phyloP scores from a whole-genome alignment of 2,329 filamentous ascomycete species.

The Botrytis pseudocinerea region DNA sequence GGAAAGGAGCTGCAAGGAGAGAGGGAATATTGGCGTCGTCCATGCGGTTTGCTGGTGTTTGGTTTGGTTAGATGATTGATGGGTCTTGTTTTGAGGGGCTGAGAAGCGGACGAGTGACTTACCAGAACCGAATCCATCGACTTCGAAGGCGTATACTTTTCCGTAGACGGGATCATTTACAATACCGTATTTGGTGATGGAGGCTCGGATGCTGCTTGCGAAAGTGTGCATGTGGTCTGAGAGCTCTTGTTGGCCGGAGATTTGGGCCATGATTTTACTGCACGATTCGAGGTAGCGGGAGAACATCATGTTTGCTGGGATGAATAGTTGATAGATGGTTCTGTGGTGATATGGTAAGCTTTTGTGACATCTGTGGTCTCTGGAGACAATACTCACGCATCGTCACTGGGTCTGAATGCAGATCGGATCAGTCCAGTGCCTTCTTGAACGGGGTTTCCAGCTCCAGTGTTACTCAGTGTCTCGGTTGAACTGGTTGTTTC shows the following conservation, averaged over 20 bases:
- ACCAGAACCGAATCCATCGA: constrained; percentile 66
- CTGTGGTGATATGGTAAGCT: constrained; percentile 24
- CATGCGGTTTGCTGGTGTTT: constrained; percentile 56
- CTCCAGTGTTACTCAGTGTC: constrained; percentile 73
- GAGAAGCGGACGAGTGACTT: constrained; percentile 37
- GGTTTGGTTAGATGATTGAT: constrained; percentile 32
- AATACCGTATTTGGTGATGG: constrained; percentile 71
- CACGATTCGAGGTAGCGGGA: constrained; percentile 59
- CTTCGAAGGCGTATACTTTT: constrained; percentile 74
- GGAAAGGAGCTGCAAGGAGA: constrained; percentile 63
- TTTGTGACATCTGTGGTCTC: not conserved
- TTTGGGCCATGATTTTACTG: constrained; percentile 52
- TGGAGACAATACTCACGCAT: constrained; percentile 53
- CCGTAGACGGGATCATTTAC: constrained; percentile 62
- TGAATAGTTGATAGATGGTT: constrained; percentile 77
- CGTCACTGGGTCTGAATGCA: constrained; percentile 88
- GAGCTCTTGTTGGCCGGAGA: constrained; percentile 53
- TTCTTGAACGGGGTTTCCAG: constrained; percentile 74
- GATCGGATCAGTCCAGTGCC: constrained; percentile 80
- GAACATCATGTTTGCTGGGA: constrained; percentile 89
- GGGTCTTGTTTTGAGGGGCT: too few relatives aligned
- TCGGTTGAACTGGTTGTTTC: constrained; percentile 73
- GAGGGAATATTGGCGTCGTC: constrained; percentile 72
- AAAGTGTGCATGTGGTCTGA: constrained; percentile 58
- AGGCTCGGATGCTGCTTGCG: constrained; percentile 63